phyloP scores from a whole-genome alignment of 768 basidiomycete genomes.

The Suillus fuscotomentosus region DNA sequence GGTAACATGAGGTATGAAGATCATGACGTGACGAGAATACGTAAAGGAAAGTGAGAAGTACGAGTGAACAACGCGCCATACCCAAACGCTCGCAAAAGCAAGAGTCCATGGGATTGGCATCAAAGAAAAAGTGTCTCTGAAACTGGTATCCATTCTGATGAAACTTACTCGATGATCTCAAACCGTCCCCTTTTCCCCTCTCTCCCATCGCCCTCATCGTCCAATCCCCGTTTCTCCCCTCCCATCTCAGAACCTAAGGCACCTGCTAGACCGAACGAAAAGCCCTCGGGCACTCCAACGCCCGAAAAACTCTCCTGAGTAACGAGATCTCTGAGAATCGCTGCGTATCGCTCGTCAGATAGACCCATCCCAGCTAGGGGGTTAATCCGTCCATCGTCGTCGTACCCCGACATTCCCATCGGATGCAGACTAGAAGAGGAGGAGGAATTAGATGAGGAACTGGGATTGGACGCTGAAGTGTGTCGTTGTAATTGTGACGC shows the following conservation, averaged over 20 bases:
- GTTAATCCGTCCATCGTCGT: constrained; percentile 65
- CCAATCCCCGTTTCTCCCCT: constrained; percentile 36
- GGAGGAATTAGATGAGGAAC: constrained; percentile 10
- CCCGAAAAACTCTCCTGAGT: constrained; percentile 58
- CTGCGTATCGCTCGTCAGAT: constrained; percentile 82
- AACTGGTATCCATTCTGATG: neutral
- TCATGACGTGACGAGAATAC: neutral
- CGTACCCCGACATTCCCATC: constrained; percentile 16
- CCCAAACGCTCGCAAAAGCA: neutral
- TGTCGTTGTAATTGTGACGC: constrained; percentile 18
- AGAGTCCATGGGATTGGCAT: neutral
- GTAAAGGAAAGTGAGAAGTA: neutral
- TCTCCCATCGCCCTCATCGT: constrained; percentile 38
- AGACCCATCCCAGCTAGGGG: constrained; percentile 87
- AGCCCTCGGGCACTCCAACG: constrained; percentile 32
- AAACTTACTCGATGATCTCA: constrained; percentile 52
- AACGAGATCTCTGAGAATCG: constrained; percentile 74
- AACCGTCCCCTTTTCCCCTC: constrained; percentile 60
- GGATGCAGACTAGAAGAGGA: constrained; percentile 5
- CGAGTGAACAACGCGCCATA: neutral
- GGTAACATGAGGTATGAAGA: constrained; percentile 1
- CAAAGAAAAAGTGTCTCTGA: neutral
- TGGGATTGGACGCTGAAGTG: neutral
- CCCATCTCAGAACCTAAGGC: constrained; percentile 7
- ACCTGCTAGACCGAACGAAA: constrained; percentile 17